Evolutionary conservation across 2,329 filamentous ascomycete genomes (phyloP), one percentile per base, ranked within the genome.

Genomic region (Capronia americana): DNA sequence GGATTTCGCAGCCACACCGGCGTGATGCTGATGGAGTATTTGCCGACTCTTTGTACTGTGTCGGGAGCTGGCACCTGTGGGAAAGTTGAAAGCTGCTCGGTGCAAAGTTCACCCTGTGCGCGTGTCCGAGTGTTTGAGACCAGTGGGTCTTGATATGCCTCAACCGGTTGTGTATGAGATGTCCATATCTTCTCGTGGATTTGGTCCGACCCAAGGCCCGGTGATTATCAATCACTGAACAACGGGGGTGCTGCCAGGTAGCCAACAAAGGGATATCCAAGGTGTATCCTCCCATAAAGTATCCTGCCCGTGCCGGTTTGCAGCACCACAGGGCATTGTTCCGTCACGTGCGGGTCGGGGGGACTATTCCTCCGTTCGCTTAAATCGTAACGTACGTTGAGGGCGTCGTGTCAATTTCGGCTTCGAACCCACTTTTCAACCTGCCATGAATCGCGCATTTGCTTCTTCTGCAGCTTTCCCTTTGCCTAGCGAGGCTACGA

Each of bases 281-380:
- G 32, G 32, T 3, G 10, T 10, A 32, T 11, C 30, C 30, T 32
- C 10, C 30, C 30, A 32, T 32, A 8, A 32, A 32, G 30, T 34
- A 34, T 12, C 32, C 32, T 34, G 32, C 10, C 10, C 32, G 32
- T 12, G 32, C 28, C 28, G 3, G 28, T 30, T 4, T 30, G 28
- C 34, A 34, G 32, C 8, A 14, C 11, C 11, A 38, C 38, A 2
- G 38, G 8, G 14, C 14, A 17, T 8, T 8, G 5, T 44, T 6
- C 17, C 53, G 53, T 56, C 53, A 56, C 53, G 53, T 34, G 53
- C 53, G 1, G 28, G 10, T 34, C 53, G 53, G 53, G 17, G n/a
- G 28, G n/a, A 56, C 32, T 11, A 38, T 56, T 20, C 11, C 26
- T 56, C 53, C 53, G 53, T 23, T 28, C 14, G 53, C 48, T 2